Evolutionary conservation across 75 land plant species (phyloP), one percentile per base, ranked within the genome.

Genomic region (Larix kaempferi): DNA sequence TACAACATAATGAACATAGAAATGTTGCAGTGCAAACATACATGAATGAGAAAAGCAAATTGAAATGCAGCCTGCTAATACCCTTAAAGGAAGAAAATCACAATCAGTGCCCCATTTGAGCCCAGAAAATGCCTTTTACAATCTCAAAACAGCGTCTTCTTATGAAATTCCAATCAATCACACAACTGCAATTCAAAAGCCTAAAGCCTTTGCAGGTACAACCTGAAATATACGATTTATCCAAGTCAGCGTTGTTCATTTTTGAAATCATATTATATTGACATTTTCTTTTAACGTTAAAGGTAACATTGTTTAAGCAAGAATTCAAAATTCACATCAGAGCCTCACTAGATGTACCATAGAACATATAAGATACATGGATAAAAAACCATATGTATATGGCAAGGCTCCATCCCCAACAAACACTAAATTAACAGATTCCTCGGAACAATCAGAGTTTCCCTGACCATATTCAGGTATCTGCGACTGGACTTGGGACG

Each of bases 101-200:
- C 26, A 62, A 62, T 64, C 37, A 27, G 19, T 33, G 39, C 14
- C 67, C 39, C 67, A 29, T 15, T 64, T 29, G 67, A 29, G 35
- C 69, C 69, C 15, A 65, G 29, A 65, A 33, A 19, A 65, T 16
- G 19, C 39, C 17, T 33, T 33, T 65, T 65, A 16, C 39, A 65
- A 33, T 33, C 35, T 33, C 35, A 33, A 33, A 33, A 25, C 17
- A 65, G 39, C 16, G 16, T 29, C 35, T 65, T 33, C 69, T 33
- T 65, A 65, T 25, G 16, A 65, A 15, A 65, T 65, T 65, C 69
- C 21, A 65, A 65, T 33, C 39, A 65, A 7, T 12, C 69, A 65
- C 29, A 65, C 39, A 19, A 65, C 69, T 65, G 69, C 69, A 65
- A 65, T 65, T 65, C 69, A 65, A 29, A 65, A 65, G 69, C 35